These are phyloP conservation scores for Beauveria sp. DNA, from an alignment of 2,329 filamentous ascomycete species.

Conservation along the genomic window DNA sequence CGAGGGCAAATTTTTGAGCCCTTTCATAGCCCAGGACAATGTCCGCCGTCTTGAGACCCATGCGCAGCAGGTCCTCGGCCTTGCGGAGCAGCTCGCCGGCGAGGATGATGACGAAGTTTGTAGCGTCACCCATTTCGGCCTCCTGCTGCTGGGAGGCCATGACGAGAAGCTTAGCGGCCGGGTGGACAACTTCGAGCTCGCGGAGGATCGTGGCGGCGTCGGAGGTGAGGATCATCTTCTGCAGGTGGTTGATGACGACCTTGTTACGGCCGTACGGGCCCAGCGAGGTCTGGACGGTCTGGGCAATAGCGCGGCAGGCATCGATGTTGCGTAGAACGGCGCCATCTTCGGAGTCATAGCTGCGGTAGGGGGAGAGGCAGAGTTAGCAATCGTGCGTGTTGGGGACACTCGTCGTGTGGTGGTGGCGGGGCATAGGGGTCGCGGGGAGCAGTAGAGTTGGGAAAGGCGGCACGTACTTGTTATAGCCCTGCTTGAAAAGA, in stretches of 20 bases:
- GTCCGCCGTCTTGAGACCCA: conserved; percentile 98
- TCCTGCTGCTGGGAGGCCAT: conserved; percentile 99
- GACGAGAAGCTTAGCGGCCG: conserved; percentile 91
- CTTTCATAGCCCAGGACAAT: conserved; percentile 94
- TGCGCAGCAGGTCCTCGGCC: conserved; percentile 89
- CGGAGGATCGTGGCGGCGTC: conserved; percentile 95
- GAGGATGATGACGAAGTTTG: conserved; percentile 92
- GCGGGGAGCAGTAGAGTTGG: conserved; percentile 18
- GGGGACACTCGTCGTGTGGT: neutral
- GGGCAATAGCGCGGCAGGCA: conserved; percentile 90
- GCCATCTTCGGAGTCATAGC: conserved; percentile 98
- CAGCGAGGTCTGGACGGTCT: conserved; percentile 92
- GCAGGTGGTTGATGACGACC: conserved; percentile 98
- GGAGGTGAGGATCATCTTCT: conserved; percentile 99
- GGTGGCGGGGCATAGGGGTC: conserved; percentile 17
- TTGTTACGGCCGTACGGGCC: conserved; percentile 98
- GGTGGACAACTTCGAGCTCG: conserved; percentile 96
- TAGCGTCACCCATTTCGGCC: conserved; percentile 97
- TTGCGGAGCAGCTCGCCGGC: conserved; percentile 94
- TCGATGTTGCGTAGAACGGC: conserved; percentile 98
- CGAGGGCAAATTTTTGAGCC: conserved; percentile 80
- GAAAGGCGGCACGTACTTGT: conserved; percentile 59
- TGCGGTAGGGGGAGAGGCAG: conserved; percentile 30
- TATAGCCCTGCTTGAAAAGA: conserved; percentile 94
- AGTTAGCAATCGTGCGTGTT: conserved; percentile 12